These are phyloP conservation scores for Fusarium robinianum DNA, from an alignment of 2,329 filamentous ascomycete genomes.

Conservation along the genomic window DNA sequence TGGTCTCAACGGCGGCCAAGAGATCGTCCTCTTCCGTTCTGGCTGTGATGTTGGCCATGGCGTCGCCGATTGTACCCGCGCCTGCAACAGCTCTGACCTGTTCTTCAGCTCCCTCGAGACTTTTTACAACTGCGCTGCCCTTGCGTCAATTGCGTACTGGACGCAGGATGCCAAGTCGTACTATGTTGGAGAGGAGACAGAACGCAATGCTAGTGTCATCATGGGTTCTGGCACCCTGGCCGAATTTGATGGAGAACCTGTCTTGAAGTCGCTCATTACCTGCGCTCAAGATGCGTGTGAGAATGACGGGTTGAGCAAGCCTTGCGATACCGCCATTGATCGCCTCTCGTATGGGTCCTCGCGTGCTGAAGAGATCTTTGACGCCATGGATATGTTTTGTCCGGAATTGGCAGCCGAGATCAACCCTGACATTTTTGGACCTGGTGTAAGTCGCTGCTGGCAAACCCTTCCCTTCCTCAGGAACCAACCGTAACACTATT, in stretches of 20 bases:
- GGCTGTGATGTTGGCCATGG: conserved; percentile 41
- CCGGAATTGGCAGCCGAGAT: conserved; percentile 44
- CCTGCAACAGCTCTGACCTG: conserved; percentile 38
- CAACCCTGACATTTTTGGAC: conserved; percentile 47
- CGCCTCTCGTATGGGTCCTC: conserved; percentile 34
- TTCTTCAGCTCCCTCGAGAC: conserved; percentile 45
- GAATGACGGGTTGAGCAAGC: conserved; percentile 40
- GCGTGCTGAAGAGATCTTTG: conserved; percentile 38
- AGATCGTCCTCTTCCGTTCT: conserved; percentile 40
- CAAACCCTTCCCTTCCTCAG: not conserved
- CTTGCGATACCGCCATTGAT: conserved; percentile 39
- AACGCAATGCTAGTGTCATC: conserved; percentile 43
- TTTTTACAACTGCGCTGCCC: conserved; percentile 46
- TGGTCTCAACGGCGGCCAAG: conserved; percentile 40
- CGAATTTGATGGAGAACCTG: conserved; percentile 39
- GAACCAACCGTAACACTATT: conserved; percentile 11
- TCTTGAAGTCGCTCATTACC: conserved; percentile 40
- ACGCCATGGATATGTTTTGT: conserved; percentile 43
- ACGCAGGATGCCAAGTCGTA: conserved; percentile 37
- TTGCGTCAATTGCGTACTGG: conserved; percentile 44
- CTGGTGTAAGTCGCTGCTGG: conserved; percentile 38
- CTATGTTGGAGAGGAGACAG: conserved; percentile 41
- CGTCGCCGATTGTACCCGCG: conserved; percentile 39
- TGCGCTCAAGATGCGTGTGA: conserved; percentile 44
- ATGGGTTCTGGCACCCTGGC: conserved; percentile 42